phyloP scores from a whole-genome alignment of 2,329 filamentous ascomycete genomes.

The Cercospora zeae-maydis region DNA sequence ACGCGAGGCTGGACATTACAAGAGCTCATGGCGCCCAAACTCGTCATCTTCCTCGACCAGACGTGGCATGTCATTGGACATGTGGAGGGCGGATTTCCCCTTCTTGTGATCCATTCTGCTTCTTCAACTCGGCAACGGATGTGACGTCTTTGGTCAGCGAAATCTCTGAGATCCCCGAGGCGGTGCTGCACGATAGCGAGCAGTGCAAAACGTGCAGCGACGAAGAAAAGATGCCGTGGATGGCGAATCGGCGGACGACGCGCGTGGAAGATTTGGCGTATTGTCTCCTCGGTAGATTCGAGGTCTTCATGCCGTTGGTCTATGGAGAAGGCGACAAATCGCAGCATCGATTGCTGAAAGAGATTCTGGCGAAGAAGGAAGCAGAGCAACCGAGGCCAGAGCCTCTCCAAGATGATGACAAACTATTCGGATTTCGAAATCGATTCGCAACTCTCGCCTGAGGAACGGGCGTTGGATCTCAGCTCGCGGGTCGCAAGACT shows the following conservation, averaged over 20 bases:
- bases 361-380: constrained; percentile 9
- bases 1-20: constrained; percentile 23
- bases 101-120: background rate
- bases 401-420: background rate
- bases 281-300: constrained; percentile 45
- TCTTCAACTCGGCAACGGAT: background rate
- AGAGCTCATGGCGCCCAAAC: constrained; percentile 20
- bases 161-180: constrained; percentile 14
- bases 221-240: constrained; percentile 9
- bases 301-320: constrained; percentile 43
- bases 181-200: constrained; percentile 9
- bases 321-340: constrained; percentile 39
- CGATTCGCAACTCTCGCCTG: background rate
- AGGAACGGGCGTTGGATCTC: background rate
- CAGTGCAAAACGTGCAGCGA: background rate
- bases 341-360: constrained; percentile 11
- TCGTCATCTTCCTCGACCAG: constrained; percentile 19
- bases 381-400: background rate
- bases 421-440: background rate
- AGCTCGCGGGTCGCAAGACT: background rate
- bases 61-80: constrained; percentile 15
- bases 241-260: background rate
- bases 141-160: constrained; percentile 14
- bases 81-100: constrained; percentile 1
- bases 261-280: constrained; percentile 44